Evolutionary conservation across 2,329 filamentous ascomycete genomes (phyloP), one percentile per base, ranked within the genome.

Genomic region (Cyphellophora europaea): DNA sequence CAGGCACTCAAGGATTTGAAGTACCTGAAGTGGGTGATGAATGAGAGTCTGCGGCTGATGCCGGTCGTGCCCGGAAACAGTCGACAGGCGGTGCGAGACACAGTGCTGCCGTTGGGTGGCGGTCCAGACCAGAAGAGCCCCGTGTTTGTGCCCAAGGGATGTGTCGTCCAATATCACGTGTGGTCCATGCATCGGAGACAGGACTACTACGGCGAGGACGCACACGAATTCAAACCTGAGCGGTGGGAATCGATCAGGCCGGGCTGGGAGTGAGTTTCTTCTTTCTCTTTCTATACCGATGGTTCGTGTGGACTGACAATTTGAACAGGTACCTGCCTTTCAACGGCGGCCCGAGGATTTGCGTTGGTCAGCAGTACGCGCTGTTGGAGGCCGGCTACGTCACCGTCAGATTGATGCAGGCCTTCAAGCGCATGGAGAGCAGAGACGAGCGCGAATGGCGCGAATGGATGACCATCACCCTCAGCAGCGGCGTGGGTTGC

Each of bases 391-490:
- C 57, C 5, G 51, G 53, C 0, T 89, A 88, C 53, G 77, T 80
- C 5, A 68, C 86, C 39, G 77, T 80, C 17, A 66, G 83, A 30
- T 50, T 91, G 46, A 74, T 88, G 50, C 84, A 89, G 64, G 66
- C 71, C 13, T 91, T 82, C 52, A 73, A 77, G 33, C 59, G 68
- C 10, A 65, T 86, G 6, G 72, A 77, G 50, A 54, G 43, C 35
- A 37, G 45, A 6, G 47, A 49, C 30, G 27, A 37, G 6, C 28
- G 40, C 19, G 40, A 43, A 31, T 49, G 47, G 47, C 35, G 43
- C 19, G 42, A 42, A 85, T 93, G 36, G 66, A 74, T n/a, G 91
- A 89, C 69, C 84, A 67, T 45, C 87, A 85, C 65, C 77, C 81
- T 0, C 80, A 84, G 40, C 91, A 93, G 65, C 82, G 81, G 0